These are phyloP conservation scores for Lactifluus echinatus DNA, from an alignment of 768 basidiomycete genomes.

Conservation along the genomic window DNA sequence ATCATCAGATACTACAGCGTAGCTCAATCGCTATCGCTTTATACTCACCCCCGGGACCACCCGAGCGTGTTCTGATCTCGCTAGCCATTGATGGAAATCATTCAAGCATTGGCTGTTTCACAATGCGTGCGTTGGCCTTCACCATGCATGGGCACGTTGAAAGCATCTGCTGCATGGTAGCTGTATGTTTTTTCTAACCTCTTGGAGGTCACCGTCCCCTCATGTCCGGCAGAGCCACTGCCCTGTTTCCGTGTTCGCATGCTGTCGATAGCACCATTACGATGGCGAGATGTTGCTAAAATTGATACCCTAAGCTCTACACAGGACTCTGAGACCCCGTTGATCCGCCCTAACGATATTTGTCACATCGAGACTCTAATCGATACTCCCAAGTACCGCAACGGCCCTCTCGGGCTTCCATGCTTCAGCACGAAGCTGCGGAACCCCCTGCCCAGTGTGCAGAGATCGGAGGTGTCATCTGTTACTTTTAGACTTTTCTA, in stretches of 20 bases:
- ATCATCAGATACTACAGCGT: neutral
- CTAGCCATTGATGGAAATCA: neutral
- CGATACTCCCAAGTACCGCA: neutral
- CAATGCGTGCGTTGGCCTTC: neutral
- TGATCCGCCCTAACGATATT: neutral
- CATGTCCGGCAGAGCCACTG: neutral
- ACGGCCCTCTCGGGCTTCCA: neutral
- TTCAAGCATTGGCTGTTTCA: neutral
- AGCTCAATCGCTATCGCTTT: neutral
- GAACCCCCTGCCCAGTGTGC: neutral
- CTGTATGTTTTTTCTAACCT: neutral
- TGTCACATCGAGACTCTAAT: neutral
- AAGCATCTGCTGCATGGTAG: neutral
- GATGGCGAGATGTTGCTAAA: neutral
- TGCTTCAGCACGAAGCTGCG: too few species aligned
- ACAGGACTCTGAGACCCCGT: too few species aligned
- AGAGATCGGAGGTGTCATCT: neutral
- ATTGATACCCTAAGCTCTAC: neutral
- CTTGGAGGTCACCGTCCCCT: neutral
- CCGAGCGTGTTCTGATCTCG: neutral
- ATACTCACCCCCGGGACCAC: neutral
- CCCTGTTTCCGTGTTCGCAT: neutral
- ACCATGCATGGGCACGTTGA: neutral
- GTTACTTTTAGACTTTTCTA: too few species aligned
- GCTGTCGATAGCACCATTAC: neutral